Evolutionary conservation across 1,284 basidiomycete genomes (phyloP).

Genomic region (Melampsora americana): DNA sequence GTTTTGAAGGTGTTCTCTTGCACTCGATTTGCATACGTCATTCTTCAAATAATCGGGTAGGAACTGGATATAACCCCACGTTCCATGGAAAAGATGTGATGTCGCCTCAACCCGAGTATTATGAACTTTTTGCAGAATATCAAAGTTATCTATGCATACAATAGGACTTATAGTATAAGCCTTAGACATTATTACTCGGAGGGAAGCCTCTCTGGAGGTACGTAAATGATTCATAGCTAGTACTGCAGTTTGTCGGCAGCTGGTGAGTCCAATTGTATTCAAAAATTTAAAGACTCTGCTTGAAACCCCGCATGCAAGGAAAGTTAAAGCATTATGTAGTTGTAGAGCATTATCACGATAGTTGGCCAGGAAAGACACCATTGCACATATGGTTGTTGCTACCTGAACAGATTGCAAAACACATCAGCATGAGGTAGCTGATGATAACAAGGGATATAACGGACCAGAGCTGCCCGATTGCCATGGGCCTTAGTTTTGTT

Average conservation of each 20-base stretch:
- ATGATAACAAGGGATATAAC: neutral
- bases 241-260: slow-evolving; percentile 3
- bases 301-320: slow-evolving; percentile 14
- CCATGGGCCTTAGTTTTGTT: neutral
- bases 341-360: slow-evolving; percentile 4
- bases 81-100: neutral
- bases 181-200: neutral
- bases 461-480: neutral
- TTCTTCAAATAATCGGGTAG: neutral
- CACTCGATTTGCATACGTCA: neutral
- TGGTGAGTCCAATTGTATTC: slow-evolving; percentile 6
- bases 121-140: slow-evolving; percentile 19
- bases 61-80: slow-evolving; percentile 21
- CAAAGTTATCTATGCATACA: slow-evolving; percentile 34
- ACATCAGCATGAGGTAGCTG: neutral
- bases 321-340: slow-evolving; percentile 1
- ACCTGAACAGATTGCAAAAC: neutral
- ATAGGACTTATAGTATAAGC: neutral
- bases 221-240: neutral
- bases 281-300: neutral
- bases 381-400: slow-evolving; percentile 16
- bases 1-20: neutral
- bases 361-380: slow-evolving; percentile 18
- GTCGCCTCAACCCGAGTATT: neutral
- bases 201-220: neutral